phyloP scores from a whole-genome alignment of 2,329 filamentous ascomycete species.

The Xenoacremonium recifei region DNA sequence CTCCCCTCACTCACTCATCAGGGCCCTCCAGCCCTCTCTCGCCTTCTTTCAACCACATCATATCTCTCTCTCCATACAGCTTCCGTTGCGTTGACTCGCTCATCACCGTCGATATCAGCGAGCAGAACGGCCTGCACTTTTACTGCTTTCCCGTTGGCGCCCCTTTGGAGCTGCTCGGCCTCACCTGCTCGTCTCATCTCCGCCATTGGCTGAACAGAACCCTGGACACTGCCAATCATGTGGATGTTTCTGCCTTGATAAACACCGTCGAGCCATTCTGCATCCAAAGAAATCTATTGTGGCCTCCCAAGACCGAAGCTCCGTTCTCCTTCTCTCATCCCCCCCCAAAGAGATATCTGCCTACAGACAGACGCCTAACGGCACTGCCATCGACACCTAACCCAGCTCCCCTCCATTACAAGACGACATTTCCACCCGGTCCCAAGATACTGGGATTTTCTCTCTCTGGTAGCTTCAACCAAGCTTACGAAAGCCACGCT shows the following conservation, averaged over 20 bases:
- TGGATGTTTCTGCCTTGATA: constrained; percentile 23
- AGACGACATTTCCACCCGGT: constrained; percentile 13
- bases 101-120: constrained; percentile 13
- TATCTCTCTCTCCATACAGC: constrained; percentile 18
- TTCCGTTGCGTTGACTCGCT: constrained; percentile 10
- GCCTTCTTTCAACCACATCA: no score
- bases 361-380: constrained; percentile 11
- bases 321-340: constrained; percentile 19
- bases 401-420: constrained; percentile 24
- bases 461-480: constrained; percentile 4
- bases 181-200: constrained; percentile 28
- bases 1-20: constrained; percentile 24
- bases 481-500: background rate
- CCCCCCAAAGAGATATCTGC: constrained; percentile 5
- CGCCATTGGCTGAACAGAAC: constrained; percentile 32
- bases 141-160: constrained; percentile 31
- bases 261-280: constrained; percentile 27
- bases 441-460: background rate
- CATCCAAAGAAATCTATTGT: constrained; percentile 21
- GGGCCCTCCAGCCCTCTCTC: no score
- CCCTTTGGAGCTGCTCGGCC: constrained; percentile 13
- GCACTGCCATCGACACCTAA: constrained; percentile 26
- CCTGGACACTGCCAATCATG: constrained; percentile 35
- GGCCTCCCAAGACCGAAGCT: constrained; percentile 28
- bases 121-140: constrained; percentile 23